Evolutionary conservation across 352 stramenopile species (phyloP), one percentile per base, ranked within the genome.

Genomic region (Phytophthora tubulina): DNA sequence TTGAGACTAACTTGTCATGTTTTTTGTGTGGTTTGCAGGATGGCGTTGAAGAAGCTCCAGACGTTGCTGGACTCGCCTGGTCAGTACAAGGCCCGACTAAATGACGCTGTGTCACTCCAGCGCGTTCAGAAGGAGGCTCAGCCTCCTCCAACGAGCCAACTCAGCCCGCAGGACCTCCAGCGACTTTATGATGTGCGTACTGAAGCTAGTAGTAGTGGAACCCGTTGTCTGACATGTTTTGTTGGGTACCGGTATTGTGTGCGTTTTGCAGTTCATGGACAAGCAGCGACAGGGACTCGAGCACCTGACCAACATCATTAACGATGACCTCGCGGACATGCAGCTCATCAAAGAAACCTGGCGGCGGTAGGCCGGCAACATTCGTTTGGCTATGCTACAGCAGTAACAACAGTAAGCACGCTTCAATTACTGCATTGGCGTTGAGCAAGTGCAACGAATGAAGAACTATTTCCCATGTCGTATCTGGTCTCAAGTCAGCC

Each of bases 311-410:
- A 91, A 72, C 56, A 85, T 95, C 35, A 68, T 96, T 36, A 93
- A 94, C 74, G 88, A 96, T 45, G 89, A 95, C 67, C 76, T 96
- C 13, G 88, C 82, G 32, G 89, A 95, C 66, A 93, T 96, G 50
- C 83, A 96, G 68, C 84, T 96, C 58, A 95, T 96, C 70, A 91
- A 95, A 67, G 88, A 95, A 67, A 93, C 85, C 1, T 94, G 84
- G 89, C 82, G 84, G 51, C 73, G 89, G 76, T 95, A 92, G 73
- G 69, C 15, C 35, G 15, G 31, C 33, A 53, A 11, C 32, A 61
- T 27, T 45, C 30, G 14, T 9, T 56, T 41, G 13, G 33, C 1
- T 7, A 59, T 36, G 17, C 14, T 30, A 27, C 13, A 51, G 41
- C 38, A 61, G 50, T 51, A 38, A 13, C 11, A 39, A 15, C 21